A percentile compares a stretch with the other conserved stretches of the same genome.
Evolutionary conservation across 2,329 filamentous ascomycete genomes (phyloP).

Genomic region (Chaetoscypha palmicola): DNA sequence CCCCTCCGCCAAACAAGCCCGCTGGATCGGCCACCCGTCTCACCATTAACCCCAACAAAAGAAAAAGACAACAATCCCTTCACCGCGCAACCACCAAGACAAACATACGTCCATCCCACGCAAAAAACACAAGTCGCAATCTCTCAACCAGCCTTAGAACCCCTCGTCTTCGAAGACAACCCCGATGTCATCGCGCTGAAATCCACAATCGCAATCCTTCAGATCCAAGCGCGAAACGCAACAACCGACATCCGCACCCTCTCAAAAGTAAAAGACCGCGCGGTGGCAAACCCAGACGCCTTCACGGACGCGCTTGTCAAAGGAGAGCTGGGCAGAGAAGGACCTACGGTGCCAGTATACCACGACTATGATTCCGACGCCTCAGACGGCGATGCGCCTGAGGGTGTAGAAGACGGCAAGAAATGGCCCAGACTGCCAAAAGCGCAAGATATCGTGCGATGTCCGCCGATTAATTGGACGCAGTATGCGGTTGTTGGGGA

Average conservation of each 20-base stretch:
- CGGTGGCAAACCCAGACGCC: conserved; percentile 60
- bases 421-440: conserved; percentile 61
- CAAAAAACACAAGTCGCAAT: conserved; percentile 38
- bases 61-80: not conserved
- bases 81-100: conserved; percentile 11
- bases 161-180: conserved; percentile 58
- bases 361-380: conserved; percentile 30
- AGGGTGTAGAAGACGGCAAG: conserved; percentile 18
- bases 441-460: conserved; percentile 76
- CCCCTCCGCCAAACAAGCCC: not conserved
- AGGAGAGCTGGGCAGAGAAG: conserved; percentile 45
- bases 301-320: conserved; percentile 63
- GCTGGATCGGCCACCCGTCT: not conserved
- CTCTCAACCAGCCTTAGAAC: conserved; percentile 36
- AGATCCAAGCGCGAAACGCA: conserved; percentile 76
- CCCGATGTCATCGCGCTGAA: conserved; percentile 82
- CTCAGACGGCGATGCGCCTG: conserved; percentile 30
- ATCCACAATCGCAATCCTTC: conserved; percentile 77
- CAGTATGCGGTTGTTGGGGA: conserved; percentile 89
- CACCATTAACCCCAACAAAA: conserved; percentile 2
- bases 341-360: conserved; percentile 10
- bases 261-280: conserved; percentile 61
- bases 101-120: conserved; percentile 38
- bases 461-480: conserved; percentile 87
- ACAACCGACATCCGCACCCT: conserved; percentile 67